These are phyloP conservation scores for Boletus tomentosulus DNA, from an alignment of 768 basidiomycete genomes.

Conservation along the genomic window DNA sequence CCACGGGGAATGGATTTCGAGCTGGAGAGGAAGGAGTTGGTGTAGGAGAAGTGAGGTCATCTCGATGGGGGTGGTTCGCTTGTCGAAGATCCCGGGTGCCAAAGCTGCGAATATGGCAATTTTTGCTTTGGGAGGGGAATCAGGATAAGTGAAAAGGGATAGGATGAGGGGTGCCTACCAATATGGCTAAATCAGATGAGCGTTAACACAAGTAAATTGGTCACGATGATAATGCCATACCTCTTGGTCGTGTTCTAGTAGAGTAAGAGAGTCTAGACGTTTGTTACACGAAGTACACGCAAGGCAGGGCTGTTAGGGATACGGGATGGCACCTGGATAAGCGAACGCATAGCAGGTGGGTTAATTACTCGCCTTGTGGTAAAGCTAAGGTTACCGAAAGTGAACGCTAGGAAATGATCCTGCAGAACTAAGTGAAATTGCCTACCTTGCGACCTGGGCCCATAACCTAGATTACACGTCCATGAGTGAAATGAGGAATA, in stretches of 20 bases:
- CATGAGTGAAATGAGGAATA: constrained; percentile 2
- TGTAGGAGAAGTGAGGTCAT: constrained; percentile 34
- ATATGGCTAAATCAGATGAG: constrained; percentile 34
- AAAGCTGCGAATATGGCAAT: constrained; percentile 76
- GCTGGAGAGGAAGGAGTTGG: constrained; percentile 29
- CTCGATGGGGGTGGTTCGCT: constrained; percentile 58
- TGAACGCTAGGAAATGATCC: constrained; percentile 4
- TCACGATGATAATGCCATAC: constrained; percentile 36
- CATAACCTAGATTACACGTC: constrained; percentile 50
- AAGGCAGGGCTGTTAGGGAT: constrained; percentile 61
- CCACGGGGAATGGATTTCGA: constrained; percentile 18
- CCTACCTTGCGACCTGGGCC: constrained; percentile 86
- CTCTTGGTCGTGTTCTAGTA: constrained; percentile 82
- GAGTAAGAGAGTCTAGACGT: constrained; percentile 67
- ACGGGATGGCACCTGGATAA: not conserved
- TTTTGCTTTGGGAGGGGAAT: constrained; percentile 52
- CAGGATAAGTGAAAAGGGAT: not conserved
- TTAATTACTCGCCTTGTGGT: constrained; percentile 60
- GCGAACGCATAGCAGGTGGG: not conserved
- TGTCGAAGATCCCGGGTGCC: constrained; percentile 72
- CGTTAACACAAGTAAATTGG: constrained; percentile 1
- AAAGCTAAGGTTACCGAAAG: constrained; percentile 45
- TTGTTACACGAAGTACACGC: constrained; percentile 74
- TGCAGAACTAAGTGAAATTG: constrained; percentile 4
- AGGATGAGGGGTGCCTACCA: constrained; percentile 29